Base-by-base conservation (phyloP, 805 yeast species). In the Yarrowia porcina region DNA sequence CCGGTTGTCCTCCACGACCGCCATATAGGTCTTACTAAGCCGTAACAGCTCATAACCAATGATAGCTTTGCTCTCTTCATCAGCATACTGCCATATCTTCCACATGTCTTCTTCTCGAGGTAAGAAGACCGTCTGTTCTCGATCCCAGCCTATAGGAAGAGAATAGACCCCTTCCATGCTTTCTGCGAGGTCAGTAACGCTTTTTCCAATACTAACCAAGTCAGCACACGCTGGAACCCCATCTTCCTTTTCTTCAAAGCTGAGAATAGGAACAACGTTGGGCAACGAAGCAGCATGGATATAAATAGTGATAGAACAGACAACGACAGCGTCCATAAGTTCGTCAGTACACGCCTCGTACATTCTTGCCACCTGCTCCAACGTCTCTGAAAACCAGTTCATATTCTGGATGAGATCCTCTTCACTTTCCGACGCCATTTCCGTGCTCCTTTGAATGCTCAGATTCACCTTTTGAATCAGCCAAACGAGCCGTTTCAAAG, bases 31-130 rank as follows among this genome's bases (percentile, higher is more conserved):
- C n/a, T 49, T 49, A 11, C 27, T 8, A n/a, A 49, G 30, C 7
- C 30, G 23, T n/a, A 49, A 10, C 10, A 49, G 30, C 21, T 33
- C 56, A 15, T 32, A 49, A 3, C 56, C 56, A 5, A 49, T 32
- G 18, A n/a, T 15, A 10, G 18, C 28, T 10, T 49, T 49, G 39
- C 28, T 20, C 3, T 49, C 39, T 1, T 13, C 0, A 20, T 49
- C 56, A 5, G 56, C 56, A 21, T 4, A 33, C 6, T n/a, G 28
- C 39, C 39, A 49, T 5, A 49, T 49, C 11, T 49, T 49, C 56
- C 56, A 49, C 39, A 49, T 32, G 20, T 49, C 56, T 32, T 49
- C 56, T 32, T 49, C 56, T 15, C 56, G 28, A 0, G 56, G 56
- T 9, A 49, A 18, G 17, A 21, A 49, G 8, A 32, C 28, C 2